phyloP scores from a whole-genome alignment of 257 asterid genomes.

The Petunia axillaris region DNA sequence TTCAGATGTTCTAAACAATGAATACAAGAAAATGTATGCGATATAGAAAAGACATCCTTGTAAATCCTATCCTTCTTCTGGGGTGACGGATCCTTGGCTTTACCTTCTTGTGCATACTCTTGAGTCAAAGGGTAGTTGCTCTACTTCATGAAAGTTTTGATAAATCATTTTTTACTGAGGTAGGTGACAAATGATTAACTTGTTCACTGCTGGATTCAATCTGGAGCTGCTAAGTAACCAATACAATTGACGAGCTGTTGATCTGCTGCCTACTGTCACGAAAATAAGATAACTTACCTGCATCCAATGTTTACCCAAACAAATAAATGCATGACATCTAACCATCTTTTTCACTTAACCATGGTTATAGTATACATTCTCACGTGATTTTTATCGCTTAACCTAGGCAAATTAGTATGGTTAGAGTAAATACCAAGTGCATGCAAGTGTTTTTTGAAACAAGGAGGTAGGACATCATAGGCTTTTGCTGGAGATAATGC shows the following conservation, averaged over 20 bases:
- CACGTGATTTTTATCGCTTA: background rate
- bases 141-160: slow-evolving; percentile 6
- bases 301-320: background rate
- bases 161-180: background rate
- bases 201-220: background rate
- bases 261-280: too few species aligned
- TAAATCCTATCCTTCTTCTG: slow-evolving; percentile 9
- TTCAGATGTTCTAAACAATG: slow-evolving; percentile 60
- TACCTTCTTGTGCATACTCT: slow-evolving; percentile 24
- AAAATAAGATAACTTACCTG: too few species aligned
- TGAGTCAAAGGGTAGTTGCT: slow-evolving; percentile 1
- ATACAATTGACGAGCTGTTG: too few species aligned
- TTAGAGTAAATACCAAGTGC: background rate
- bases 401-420: background rate
- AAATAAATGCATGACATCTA: background rate
- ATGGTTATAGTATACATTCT: background rate
- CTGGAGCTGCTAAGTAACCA: background rate
- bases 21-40: slow-evolving; percentile 81
- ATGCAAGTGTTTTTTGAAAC: background rate
- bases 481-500: background rate
- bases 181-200: background rate
- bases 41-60: slow-evolving; percentile 42
- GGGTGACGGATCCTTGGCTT: slow-evolving; percentile 21
- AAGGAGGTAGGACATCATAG: background rate
- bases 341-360: background rate